Percentiles rank a stretch among this genome's conserved stretches.
Conservation (phyloP, 768 basidiomycete genomes). For the Termitomyces sp. region DNA sequence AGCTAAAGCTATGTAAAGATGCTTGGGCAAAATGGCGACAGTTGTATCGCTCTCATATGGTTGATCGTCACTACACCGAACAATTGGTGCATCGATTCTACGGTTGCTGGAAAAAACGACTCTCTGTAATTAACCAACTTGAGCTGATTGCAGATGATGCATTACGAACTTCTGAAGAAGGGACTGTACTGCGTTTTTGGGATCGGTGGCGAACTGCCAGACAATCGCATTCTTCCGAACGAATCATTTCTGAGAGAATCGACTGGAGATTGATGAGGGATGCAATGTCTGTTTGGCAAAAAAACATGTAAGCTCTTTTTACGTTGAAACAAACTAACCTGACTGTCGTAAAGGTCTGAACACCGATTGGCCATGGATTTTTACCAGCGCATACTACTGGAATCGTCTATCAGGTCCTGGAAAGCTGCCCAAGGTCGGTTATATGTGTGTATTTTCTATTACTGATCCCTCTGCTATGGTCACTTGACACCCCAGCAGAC, state of each 20-base stretch:
- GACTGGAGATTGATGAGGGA: slow-evolving; percentile 42
- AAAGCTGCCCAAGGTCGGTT: slow-evolving; percentile 43
- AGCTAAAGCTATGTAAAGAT: slow-evolving; percentile 46
- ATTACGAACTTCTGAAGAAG: slow-evolving; percentile 29
- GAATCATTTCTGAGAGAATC: slow-evolving; percentile 34
- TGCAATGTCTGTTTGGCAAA: slow-evolving; percentile 47
- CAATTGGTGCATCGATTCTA: slow-evolving; percentile 39
- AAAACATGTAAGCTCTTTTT: slow-evolving; percentile 15
- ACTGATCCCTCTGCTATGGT: neutral
- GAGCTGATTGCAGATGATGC: slow-evolving; percentile 48
- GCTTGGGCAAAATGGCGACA: slow-evolving; percentile 68
- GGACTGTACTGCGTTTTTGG: slow-evolving; percentile 39
- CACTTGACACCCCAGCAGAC: slow-evolving; percentile 27
- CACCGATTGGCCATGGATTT: slow-evolving; percentile 37
- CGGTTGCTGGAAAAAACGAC: slow-evolving; percentile 45
- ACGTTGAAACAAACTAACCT: neutral
- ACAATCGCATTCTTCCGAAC: slow-evolving; percentile 40
- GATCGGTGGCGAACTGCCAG: slow-evolving; percentile 48
- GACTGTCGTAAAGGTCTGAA: slow-evolving; percentile 31
- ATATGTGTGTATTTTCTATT: slow-evolving; percentile 31
- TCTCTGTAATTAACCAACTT: slow-evolving; percentile 35
- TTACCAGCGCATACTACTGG: slow-evolving; percentile 37
- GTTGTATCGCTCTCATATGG: slow-evolving; percentile 41
- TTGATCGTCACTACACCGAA: slow-evolving; percentile 44
- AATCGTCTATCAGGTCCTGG: slow-evolving; percentile 48